phyloP scores from a whole-genome alignment of 2,329 filamentous ascomycete species.

The Fusarium cicatricum region DNA sequence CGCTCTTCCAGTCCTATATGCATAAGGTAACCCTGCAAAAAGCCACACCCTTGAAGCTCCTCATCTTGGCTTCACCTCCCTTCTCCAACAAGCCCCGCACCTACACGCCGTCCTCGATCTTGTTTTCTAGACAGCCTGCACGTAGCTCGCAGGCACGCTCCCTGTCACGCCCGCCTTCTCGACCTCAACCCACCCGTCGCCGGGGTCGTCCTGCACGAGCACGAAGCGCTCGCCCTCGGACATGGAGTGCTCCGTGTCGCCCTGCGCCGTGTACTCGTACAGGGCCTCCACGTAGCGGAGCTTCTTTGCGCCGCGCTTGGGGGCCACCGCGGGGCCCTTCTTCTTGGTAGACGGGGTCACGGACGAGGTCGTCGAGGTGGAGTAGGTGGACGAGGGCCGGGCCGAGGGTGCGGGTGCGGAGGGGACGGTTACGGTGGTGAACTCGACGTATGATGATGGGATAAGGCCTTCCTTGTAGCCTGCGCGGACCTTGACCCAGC shows the following conservation, averaged over 20 bases:
- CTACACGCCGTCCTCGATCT: constrained; percentile 9
- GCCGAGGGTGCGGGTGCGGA: constrained; percentile 55
- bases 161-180: constrained; percentile 87
- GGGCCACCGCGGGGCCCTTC: constrained; percentile 91
- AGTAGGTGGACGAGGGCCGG: constrained; percentile 80
- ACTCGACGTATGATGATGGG: constrained; percentile 84
- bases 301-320: constrained; percentile 90
- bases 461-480: constrained; percentile 84
- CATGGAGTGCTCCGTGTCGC: constrained; percentile 90
- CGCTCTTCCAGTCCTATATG: constrained; percentile 22
- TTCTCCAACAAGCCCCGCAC: constrained; percentile 15
- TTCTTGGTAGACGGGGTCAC: constrained; percentile 67
- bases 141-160: constrained; percentile 94
- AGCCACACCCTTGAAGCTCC: neutral
- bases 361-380: constrained; percentile 66
- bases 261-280: constrained; percentile 90
- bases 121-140: constrained; percentile 71
- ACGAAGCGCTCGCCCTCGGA: constrained; percentile 90
- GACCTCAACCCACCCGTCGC: constrained; percentile 97
- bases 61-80: constrained; percentile 1
- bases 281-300: constrained; percentile 91
- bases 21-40: constrained; percentile 1
- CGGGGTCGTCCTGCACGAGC: constrained; percentile 83
- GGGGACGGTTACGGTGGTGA: constrained; percentile 56
- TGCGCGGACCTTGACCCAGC: constrained; percentile 86